A percentile compares a stretch with the other conserved stretches of the same genome.
Conservation (phyloP, 257 asterid genomes). For the Solanum pinnatisectum region DNA sequence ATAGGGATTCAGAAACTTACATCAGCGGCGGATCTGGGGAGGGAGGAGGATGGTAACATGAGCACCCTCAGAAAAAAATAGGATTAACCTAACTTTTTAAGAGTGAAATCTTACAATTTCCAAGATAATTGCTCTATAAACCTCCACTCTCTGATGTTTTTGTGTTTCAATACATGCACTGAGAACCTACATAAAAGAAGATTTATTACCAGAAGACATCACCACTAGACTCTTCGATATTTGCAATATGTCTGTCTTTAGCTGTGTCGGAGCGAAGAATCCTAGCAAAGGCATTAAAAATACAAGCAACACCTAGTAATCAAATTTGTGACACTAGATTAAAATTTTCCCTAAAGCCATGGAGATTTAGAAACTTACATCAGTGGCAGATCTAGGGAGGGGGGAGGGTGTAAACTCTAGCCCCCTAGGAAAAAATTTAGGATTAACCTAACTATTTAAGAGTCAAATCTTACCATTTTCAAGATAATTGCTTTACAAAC, state of each 20-base stretch:
- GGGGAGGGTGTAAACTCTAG: no score
- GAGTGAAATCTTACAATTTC: not conserved
- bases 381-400: no score
- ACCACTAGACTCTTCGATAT: not conserved
- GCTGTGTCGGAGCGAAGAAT: not conserved
- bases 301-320: no score
- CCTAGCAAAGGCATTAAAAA: no score
- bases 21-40: no score
- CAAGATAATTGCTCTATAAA: not conserved
- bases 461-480: not conserved
- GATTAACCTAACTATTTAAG: not conserved
- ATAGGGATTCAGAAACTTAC: not conserved
- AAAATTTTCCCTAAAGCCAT: no score
- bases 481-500: not conserved
- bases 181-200: no score
- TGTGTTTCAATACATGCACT: not conserved
- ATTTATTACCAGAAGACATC: not conserved
- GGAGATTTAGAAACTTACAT: no score
- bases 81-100: not conserved
- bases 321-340: no score
- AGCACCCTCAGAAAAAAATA: no score
- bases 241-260: not conserved
- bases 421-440: no score
- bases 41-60: no score
- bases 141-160: not conserved